phyloP scores from a whole-genome alignment of 164 flowering plant genomes.

The Vitis rupestris region DNA sequence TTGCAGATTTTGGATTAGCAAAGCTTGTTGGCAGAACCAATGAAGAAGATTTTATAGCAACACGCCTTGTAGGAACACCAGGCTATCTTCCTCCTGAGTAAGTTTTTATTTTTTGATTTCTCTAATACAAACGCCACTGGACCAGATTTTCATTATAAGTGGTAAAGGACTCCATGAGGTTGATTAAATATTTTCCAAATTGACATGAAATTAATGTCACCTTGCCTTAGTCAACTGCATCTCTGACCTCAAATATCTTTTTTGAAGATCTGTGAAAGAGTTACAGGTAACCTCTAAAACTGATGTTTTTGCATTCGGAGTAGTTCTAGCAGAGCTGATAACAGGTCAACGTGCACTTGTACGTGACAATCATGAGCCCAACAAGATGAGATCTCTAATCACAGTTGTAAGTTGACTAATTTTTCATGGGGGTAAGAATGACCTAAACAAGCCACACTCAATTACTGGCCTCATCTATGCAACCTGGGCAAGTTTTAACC shows the following conservation, averaged over 20 bases:
- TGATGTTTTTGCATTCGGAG: slow-evolving; percentile 80
- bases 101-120: slow-evolving; percentile 9
- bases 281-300: slow-evolving; percentile 61
- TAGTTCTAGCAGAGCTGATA: slow-evolving; percentile 73
- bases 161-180: too few species aligned
- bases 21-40: slow-evolving; percentile 60
- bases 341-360: slow-evolving; percentile 69
- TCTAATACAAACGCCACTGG: background rate
- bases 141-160: too few species aligned
- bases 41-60: slow-evolving; percentile 60
- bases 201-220: too few species aligned
- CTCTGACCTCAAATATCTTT: slow-evolving; percentile 1
- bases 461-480: too few species aligned
- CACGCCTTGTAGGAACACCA: slow-evolving; percentile 79
- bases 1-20: slow-evolving; percentile 81
- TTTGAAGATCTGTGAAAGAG: slow-evolving; percentile 68
- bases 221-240: background rate
- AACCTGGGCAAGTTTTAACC: too few species aligned
- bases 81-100: slow-evolving; percentile 87
- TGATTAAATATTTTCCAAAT: too few species aligned
- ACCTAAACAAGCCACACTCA: background rate
- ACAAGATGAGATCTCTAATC: slow-evolving; percentile 65
- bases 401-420: slow-evolving; percentile 44
- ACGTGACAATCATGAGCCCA: slow-evolving; percentile 51
- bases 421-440: background rate